Evolutionary conservation across 2,329 filamentous ascomycete genomes (phyloP), one percentile per base, ranked within the genome.

Genomic region (Plenodomus lindquistii): DNA sequence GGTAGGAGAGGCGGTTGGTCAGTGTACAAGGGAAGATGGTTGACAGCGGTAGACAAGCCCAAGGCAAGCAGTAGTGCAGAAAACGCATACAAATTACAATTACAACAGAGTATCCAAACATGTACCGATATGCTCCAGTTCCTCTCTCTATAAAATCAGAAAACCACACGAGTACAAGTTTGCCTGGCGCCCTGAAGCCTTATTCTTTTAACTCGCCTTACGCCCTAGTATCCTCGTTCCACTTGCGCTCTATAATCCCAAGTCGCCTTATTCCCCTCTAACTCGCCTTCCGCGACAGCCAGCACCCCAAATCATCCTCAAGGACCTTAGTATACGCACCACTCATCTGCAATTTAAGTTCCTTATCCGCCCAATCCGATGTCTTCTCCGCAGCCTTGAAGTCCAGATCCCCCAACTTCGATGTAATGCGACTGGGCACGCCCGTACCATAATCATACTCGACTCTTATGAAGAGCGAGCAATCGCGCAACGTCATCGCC

Each of bases 401-500:
- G 46, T 79, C 77, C 5, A 79, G 66, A 55, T 79, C 77, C 0
- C 70, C 76, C 3, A 79, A 59, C 37, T 75, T 70, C 9, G 72
- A 73, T 29, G 75, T 74, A 13, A 77, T 65, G 9, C 29, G 41
- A 7, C 42, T 43, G 1, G 50, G 40, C 13, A 40, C 37, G 3
- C 41, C 22, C 8, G 17, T 38, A 3, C 39, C 39, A 3, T 44
- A 13, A 1, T 45, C 31, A 24, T 58, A 63, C 0, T 53, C 47
- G 9, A 69, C 57, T 13, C 61, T 59, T 24, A 79, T 56, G 50
- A 76, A 78, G 5, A 79, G 55, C 3, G 76, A 76, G 50, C 76
- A 79, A 47, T 79, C 77, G 27, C 77, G 63, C 11, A 79, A 54
- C 2, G 77, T 79, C 76, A 79, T 79, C 9, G 77, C 76, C 15